A percentile compares a stretch with the other conserved stretches of the same genome.
Conservation (phyloP, 2,329 filamentous ascomycete genomes). For the Aspergillus fructus region DNA sequence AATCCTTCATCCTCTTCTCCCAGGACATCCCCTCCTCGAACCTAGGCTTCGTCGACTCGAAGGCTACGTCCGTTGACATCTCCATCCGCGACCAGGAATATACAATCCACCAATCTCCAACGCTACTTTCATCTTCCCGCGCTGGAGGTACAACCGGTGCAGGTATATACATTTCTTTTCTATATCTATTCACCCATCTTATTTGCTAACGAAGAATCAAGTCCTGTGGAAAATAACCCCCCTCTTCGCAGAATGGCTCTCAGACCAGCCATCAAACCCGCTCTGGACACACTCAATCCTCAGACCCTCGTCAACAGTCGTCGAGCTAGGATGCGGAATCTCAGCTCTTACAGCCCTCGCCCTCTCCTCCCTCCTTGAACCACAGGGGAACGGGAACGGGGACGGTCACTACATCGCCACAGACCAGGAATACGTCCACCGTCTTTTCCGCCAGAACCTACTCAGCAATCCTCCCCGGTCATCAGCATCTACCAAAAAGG, state of each 20-base stretch:
- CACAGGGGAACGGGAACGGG: background rate
- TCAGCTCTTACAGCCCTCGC: slow-evolving; percentile 74
- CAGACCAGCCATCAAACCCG: slow-evolving; percentile 54
- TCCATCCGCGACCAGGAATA: slow-evolving; percentile 69
- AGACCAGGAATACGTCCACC: slow-evolving; percentile 83
- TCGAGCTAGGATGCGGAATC: slow-evolving; percentile 88
- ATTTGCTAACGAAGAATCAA: slow-evolving; percentile 27
- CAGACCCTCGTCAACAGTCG: slow-evolving; percentile 55
- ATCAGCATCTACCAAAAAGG: background rate
- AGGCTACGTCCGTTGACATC: slow-evolving; percentile 64
- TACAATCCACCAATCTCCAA: slow-evolving; percentile 78
- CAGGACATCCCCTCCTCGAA: slow-evolving; percentile 70
- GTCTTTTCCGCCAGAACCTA: slow-evolving; percentile 74
- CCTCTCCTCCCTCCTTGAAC: slow-evolving; percentile 52
- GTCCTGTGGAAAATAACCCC: slow-evolving; percentile 93
- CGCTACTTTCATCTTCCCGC: slow-evolving; percentile 73
- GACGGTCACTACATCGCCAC: slow-evolving; percentile 73
- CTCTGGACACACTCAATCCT: slow-evolving; percentile 61
- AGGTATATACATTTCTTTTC: slow-evolving; percentile 49
- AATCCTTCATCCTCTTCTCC: slow-evolving; percentile 85
- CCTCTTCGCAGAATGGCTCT: slow-evolving; percentile 76
- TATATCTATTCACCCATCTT: background rate
- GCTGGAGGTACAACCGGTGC: slow-evolving; percentile 73
- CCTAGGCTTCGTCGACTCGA: slow-evolving; percentile 81
- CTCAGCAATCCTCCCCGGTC: slow-evolving; percentile 37